Evolutionary conservation across 495 filamentous ascomycete species (phyloP).

Genomic region (Acidomyces sp.): DNA sequence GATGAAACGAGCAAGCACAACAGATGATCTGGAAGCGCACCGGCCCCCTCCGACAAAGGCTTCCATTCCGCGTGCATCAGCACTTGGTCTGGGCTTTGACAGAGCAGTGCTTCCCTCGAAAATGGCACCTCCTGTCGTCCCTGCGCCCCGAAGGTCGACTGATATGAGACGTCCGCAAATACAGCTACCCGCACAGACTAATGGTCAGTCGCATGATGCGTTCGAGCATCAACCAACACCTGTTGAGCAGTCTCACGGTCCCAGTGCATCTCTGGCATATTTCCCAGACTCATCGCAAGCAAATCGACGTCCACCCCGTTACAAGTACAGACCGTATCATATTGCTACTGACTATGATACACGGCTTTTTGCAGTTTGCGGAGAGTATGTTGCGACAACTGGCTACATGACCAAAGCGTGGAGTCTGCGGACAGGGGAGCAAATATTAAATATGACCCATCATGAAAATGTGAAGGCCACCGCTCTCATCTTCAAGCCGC

Average conservation of each 20-base stretch:
- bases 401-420: constrained; percentile 76
- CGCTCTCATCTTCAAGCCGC: constrained; percentile 74
- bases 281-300: constrained; percentile 77
- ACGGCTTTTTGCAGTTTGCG: constrained; percentile 72
- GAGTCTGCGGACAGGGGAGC: constrained; percentile 69
- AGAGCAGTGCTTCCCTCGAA: not conserved
- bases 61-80: too few relatives aligned
- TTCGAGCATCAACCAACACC: too few relatives aligned
- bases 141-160: constrained; percentile 14
- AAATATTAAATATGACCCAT: constrained; percentile 66
- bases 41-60: constrained; percentile 15
- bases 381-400: constrained; percentile 72
- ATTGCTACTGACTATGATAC: constrained; percentile 79
- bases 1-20: constrained; percentile 5
- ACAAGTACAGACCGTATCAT: constrained; percentile 53
- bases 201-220: constrained; percentile 14
- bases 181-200: constrained; percentile 1
- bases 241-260: too few relatives aligned
- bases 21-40: constrained; percentile 3
- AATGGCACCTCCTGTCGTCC: constrained; percentile 6
- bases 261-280: too few relatives aligned
- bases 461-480: constrained; percentile 65
- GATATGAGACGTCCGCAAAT: constrained; percentile 7
- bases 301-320: constrained; percentile 68
- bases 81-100: constrained; percentile 12